Evolutionary conservation across 768 basidiomycete species (phyloP).

Genomic region (Tubosaeta brunneosetosa): DNA sequence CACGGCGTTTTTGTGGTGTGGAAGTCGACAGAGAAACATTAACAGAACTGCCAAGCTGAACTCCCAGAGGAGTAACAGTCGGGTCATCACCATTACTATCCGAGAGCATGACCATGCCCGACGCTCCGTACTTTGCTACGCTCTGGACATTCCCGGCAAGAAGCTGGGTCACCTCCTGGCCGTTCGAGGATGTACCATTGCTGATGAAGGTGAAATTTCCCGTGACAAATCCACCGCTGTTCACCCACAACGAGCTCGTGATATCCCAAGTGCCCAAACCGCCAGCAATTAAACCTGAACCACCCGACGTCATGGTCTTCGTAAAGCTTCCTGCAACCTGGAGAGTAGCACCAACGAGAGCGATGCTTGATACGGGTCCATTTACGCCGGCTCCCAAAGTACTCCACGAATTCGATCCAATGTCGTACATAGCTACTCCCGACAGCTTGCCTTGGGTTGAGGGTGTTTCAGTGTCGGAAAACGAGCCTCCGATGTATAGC

Average conservation of each 20-base stretch:
- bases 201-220: slow-evolving; percentile 68
- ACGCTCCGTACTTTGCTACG: slow-evolving; percentile 63
- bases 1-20: slow-evolving; percentile 36
- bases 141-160: slow-evolving; percentile 63
- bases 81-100: slow-evolving; percentile 59
- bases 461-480: slow-evolving; percentile 59
- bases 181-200: slow-evolving; percentile 52
- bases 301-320: slow-evolving; percentile 34
- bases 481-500: slow-evolving; percentile 85
- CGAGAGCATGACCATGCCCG: slow-evolving; percentile 73
- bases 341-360: slow-evolving; percentile 45
- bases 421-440: slow-evolving; percentile 69
- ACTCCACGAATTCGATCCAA: slow-evolving; percentile 60
- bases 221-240: slow-evolving; percentile 66
- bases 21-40: slow-evolving; percentile 31
- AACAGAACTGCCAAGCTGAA: slow-evolving; percentile 45
- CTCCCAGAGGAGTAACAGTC: slow-evolving; percentile 54
- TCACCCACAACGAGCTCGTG: slow-evolving; percentile 57
- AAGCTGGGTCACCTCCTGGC: slow-evolving; percentile 45
- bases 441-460: slow-evolving; percentile 50
- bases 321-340: slow-evolving; percentile 78
- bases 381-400: slow-evolving; percentile 70
- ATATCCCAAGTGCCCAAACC: slow-evolving; percentile 81
- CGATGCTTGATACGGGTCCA: slow-evolving; percentile 65
- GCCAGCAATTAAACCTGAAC: slow-evolving; percentile 35